A percentile compares a stretch with the other conserved stretches of the same genome.
Evolutionary conservation across 1,139 yeast genomes (phyloP).

Genomic region (Zygosaccharomyces sapae): DNA sequence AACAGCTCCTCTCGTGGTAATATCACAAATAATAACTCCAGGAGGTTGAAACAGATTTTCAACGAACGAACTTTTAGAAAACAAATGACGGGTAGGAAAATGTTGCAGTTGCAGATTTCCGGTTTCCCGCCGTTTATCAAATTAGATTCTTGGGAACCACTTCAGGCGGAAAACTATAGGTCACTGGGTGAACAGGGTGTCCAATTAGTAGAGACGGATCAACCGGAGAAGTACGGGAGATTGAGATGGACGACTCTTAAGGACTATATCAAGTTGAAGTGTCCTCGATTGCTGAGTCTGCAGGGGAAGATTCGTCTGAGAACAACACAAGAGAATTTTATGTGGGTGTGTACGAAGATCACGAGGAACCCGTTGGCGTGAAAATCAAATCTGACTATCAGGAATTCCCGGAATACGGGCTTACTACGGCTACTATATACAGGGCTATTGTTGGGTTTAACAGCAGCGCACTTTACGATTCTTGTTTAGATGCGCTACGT

Average conservation of each 20-base stretch:
- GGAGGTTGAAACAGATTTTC: conserved; percentile 29
- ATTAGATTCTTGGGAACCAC: conserved; percentile 21
- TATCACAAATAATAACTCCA: conserved; percentile 13
- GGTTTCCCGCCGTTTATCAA: conserved; percentile 36
- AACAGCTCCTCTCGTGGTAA: background rate
- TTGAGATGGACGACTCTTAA: conserved; percentile 35
- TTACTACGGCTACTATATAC: conserved; percentile 25
- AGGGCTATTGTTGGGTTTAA: conserved; percentile 34
- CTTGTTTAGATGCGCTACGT: conserved; percentile 24
- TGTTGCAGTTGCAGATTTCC: conserved; percentile 33
- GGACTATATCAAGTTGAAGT: conserved; percentile 34
- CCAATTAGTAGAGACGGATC: conserved; percentile 13
- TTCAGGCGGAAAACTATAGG: conserved; percentile 11
- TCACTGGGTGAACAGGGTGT: conserved; percentile 10
- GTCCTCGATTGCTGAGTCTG: conserved; percentile 28
- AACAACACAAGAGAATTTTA: conserved; percentile 34
- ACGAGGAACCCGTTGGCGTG: conserved; percentile 25
- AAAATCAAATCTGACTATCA: conserved; percentile 6
- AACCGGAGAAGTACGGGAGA: conserved; percentile 30
- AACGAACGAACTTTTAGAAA: conserved; percentile 34
- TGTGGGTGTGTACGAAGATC: conserved; percentile 36
- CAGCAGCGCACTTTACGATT: conserved; percentile 29
- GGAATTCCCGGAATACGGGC: conserved; percentile 4
- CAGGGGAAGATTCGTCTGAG: conserved; percentile 9
- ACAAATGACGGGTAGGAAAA: conserved; percentile 36